Conservation (phyloP, 495 filamentous ascomycete genomes). For the Podospora comata region DNA sequence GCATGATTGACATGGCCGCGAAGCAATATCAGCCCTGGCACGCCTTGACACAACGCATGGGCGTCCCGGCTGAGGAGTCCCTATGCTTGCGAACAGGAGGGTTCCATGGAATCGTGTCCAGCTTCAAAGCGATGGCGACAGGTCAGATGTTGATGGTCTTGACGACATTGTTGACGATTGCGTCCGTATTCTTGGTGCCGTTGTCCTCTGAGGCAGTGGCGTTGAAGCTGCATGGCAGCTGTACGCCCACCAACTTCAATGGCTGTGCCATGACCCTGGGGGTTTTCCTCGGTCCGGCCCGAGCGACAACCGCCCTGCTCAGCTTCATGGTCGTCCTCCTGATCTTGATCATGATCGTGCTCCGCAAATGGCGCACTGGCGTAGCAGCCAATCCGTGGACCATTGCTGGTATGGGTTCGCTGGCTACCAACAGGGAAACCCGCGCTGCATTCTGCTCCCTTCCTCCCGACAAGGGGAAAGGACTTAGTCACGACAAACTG, state of each 20-base stretch:
- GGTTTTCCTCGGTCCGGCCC: constrained; percentile 31
- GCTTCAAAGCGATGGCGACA: constrained; percentile 25
- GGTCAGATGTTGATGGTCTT: constrained; percentile 33
- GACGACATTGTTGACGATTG: constrained; percentile 28
- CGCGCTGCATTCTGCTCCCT: constrained; percentile 27
- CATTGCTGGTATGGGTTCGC: constrained; percentile 37
- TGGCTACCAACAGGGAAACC: constrained; percentile 35
- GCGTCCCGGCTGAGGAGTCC: constrained; percentile 28
- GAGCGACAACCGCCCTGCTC: constrained; percentile 27
- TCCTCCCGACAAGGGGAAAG: constrained; percentile 23
- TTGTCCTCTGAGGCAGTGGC: constrained; percentile 34
- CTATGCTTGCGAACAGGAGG: constrained; percentile 33
- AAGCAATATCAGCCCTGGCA: constrained; percentile 40
- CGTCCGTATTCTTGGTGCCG: constrained; percentile 33
- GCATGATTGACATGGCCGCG: constrained; percentile 36
- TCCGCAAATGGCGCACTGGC: constrained; percentile 34
- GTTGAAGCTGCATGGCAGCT: constrained; percentile 33
- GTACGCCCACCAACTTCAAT: constrained; percentile 22
- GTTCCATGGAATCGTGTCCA: constrained; percentile 24
- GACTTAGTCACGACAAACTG: constrained; percentile 25
- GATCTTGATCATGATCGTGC: constrained; percentile 25
- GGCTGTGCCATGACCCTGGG: constrained; percentile 39
- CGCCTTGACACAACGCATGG: constrained; percentile 29
- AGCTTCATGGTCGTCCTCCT: constrained; percentile 30
- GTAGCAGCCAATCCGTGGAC: constrained; percentile 42